Evolutionary conservation across 2,329 filamentous ascomycete genomes (phyloP), one percentile per base, ranked within the genome.

Genomic region (Cordyceps tenuipes): DNA sequence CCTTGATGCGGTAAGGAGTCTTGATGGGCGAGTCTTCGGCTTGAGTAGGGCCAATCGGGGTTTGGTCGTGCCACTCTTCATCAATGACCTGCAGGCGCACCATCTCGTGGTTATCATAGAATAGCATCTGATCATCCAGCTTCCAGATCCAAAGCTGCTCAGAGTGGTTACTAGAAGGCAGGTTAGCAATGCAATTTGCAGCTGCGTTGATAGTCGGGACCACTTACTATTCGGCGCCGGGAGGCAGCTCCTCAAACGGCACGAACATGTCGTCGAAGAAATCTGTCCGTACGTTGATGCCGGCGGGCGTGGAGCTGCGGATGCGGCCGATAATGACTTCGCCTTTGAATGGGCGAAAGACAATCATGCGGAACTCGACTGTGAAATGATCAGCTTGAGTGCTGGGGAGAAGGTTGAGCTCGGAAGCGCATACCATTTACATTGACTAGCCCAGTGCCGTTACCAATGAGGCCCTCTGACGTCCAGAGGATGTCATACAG

Each of bases 201-300:
- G 10, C 48, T 3, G 9, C 7, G 44, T 19, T 6, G n/a, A n/a
- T n/a, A 15, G 47, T 31, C 3, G 47, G 13, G 23, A 29, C 44
- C 19, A 66, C 86, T 75, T 75, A 91, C 88, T 90, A 96, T 70
- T 84, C 82, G 29, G 86, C 85, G n/a, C 84, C 85, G 31, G 89
- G 84, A 44, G 91, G 89, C 4, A 96, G 79, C 64, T 90, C 84
- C 59, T 85, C 82, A 41, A 83, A 84, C 1, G 83, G 90, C 63
- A 97, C 85, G 62, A 90, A 87, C 36, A 99, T 91, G 64, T 97
- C 92, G 66, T 93, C 89, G 67, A 97, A 99, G 72, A 99, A 99
- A 63, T 96, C 90, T 4, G 92, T 87, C 53, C 86, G 85, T 62
- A 97, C 80, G 68, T 86, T 84, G 68, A 95, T 90, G 43, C 89